Evolutionary conservation across 257 asterid genomes (phyloP), one percentile per base, ranked within the genome.

Genomic region (Ajuga chamaepitys): DNA sequence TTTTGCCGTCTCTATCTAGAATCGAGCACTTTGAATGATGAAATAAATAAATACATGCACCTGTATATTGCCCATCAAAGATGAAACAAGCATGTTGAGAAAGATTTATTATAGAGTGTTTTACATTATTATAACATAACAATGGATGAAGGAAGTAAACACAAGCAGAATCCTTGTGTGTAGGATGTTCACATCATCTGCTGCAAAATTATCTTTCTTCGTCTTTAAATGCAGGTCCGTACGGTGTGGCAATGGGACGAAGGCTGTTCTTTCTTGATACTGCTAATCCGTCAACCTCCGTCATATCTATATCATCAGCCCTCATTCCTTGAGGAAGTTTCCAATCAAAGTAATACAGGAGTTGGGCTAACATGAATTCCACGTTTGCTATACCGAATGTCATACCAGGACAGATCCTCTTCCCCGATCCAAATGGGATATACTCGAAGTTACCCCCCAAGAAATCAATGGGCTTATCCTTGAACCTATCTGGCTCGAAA

Each of bases 341-440:
- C 72, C 72, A 67, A 11, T 67, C 47, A 3, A 41, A 67, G 20
- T 54, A 32, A 22, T 55, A 67, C 4, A 67, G 57, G 9, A 67
- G 35, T 7, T 18, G 56, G 0, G 64, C 72, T 1, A 67, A 46
- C 17, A 58, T n/a, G 3, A 56, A 16, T 11, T 67, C 72, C 1
- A 56, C 17, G 14, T 24, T 54, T 0, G 64, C 72, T 1, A 67
- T 11, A 2, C 56, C 71, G 11, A 66, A 66, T 28, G 30, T 10
- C 2, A 66, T 40, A 1, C 71, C 71, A 3, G 72, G 72, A 54
- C 72, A 67, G 11, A 67, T 67, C 37, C 64, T 55, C 64, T 42
- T 54, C 44, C 72, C 72, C 1, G 72, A 12, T 16, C 72, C 72
- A 14, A 67, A 67, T 0, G 72, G 72, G 0, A 67, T 12, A 0